Conservation (phyloP, 1,139 yeast genomes). For the Hemisphaericaspora xylanilytica region DNA sequence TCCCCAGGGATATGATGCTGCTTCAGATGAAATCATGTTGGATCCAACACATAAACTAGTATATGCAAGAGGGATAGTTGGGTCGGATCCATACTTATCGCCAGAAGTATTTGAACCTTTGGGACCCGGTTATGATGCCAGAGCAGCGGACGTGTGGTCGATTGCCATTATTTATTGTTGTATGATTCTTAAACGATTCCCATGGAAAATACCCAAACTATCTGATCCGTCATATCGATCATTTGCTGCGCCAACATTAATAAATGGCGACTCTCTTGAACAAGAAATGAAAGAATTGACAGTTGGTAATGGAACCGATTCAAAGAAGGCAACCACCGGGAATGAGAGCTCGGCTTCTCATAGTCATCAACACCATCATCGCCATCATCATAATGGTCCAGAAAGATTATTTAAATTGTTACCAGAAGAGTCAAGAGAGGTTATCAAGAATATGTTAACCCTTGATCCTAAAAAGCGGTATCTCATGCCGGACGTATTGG, state of each 20-base stretch:
- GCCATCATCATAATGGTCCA: conserved; percentile 22
- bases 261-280: conserved; percentile 4
- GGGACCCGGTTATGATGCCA: conserved; percentile 58
- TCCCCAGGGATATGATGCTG: conserved; percentile 26
- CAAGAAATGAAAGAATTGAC: neutral
- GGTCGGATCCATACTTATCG: conserved; percentile 78
- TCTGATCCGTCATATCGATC: conserved; percentile 54
- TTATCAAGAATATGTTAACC: conserved; percentile 34
- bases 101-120: conserved; percentile 63
- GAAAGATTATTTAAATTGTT: conserved; percentile 35
- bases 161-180: conserved; percentile 74
- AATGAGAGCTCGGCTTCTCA: neutral
- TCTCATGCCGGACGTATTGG: conserved; percentile 30
- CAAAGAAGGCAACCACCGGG: neutral
- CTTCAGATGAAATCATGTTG: conserved; percentile 19
- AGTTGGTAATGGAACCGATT: conserved; percentile 1
- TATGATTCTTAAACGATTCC: conserved; percentile 69
- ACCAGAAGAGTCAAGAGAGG: conserved; percentile 34
- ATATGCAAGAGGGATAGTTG: conserved; percentile 67
- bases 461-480: conserved; percentile 28
- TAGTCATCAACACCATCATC: conserved; percentile 2
- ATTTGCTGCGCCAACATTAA: conserved; percentile 18
- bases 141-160: conserved; percentile 77
- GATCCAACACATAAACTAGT: conserved; percentile 27
- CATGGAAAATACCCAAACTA: conserved; percentile 72